phyloP scores from a whole-genome alignment of 441 rosid genomes.

The Aleurites moluccanus region DNA sequence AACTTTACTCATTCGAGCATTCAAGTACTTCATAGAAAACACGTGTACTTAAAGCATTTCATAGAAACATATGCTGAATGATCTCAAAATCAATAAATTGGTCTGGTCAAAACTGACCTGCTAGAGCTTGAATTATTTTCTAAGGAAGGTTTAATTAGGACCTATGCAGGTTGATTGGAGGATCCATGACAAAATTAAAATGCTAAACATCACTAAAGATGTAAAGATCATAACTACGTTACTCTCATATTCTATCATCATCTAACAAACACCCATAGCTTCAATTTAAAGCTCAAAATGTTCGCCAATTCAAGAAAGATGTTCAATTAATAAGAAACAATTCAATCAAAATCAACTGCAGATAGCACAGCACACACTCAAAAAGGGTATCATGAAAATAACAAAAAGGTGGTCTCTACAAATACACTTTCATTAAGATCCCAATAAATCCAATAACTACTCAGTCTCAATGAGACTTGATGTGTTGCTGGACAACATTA shows the following conservation, averaged over 20 bases:
- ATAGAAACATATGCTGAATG: no score
- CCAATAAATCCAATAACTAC: constrained; percentile 5
- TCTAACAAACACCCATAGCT: not conserved
- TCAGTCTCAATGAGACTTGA: constrained; percentile 50
- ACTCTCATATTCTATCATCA: no score
- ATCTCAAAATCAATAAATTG: not conserved
- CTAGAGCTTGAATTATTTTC: not conserved
- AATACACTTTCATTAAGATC: constrained; percentile 10
- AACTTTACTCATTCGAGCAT: no score
- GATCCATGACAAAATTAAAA: not conserved
- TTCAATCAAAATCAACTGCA: not conserved
- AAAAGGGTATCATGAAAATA: not conserved
- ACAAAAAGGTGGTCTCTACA: constrained; percentile 11
- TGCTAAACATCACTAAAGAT: not conserved
- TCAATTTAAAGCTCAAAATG: not conserved
- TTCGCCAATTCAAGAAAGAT: not conserved
- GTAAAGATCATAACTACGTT: no score
- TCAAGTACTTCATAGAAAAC: no score
- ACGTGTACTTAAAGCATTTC: no score
- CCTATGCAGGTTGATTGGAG: not conserved
- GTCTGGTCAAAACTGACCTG: not conserved
- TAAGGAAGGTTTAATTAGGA: not conserved
- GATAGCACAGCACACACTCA: constrained; percentile 1
- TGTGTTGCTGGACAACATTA: constrained; percentile 48
- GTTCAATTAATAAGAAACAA: not conserved